Percentiles rank a stretch among this genome's conserved stretches.
These are phyloP conservation scores for Oryza glaberrima DNA, from an alignment of 176 grass and related monocot species.

Conservation along the genomic window DNA sequence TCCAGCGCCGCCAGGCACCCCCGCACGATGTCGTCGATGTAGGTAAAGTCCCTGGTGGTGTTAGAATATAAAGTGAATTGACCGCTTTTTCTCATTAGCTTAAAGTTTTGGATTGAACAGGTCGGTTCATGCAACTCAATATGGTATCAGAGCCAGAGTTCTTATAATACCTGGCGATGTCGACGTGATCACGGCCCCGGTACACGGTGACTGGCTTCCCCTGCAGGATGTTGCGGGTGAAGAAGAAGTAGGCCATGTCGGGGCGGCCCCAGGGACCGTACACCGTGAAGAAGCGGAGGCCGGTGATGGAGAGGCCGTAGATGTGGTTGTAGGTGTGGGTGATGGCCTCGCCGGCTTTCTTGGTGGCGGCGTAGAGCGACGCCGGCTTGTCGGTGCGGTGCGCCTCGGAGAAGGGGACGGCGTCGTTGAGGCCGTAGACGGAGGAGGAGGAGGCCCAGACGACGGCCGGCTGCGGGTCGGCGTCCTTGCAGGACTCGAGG, in stretches of 20 bases:
- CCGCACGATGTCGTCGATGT: conserved; percentile 74
- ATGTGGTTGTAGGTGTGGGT: conserved; percentile 86
- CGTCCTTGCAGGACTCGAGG: conserved; percentile 68
- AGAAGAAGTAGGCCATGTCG: conserved; percentile 82
- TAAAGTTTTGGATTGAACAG: too few relatives aligned
- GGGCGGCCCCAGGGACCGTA: conserved; percentile 73
- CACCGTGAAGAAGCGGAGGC: conserved; percentile 86
- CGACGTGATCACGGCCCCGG: conserved; percentile 55
- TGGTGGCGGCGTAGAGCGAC: conserved; percentile 81
- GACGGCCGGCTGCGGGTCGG: conserved; percentile 71
- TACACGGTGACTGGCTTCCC: conserved; percentile 82
- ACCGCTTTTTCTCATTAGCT: accelerated
- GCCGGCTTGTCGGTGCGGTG: conserved; percentile 76
- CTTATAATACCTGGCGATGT: conserved; percentile 32
- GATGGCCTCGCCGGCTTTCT: conserved; percentile 90
- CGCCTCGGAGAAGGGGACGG: conserved; percentile 67
- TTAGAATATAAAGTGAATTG: too few relatives aligned
- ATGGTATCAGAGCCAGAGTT: too few relatives aligned
- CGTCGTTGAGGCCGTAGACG: conserved; percentile 73
- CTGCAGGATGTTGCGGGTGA: conserved; percentile 72
- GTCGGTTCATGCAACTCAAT: too few relatives aligned
- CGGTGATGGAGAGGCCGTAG: conserved; percentile 75
- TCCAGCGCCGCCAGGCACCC: conserved; percentile 61
- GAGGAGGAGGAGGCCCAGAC: conserved; percentile 83
- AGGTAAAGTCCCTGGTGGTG: conserved; percentile 60